Evolutionary conservation across 306 rosid genomes (phyloP).

Genomic region (Spatholobus suberectus): DNA sequence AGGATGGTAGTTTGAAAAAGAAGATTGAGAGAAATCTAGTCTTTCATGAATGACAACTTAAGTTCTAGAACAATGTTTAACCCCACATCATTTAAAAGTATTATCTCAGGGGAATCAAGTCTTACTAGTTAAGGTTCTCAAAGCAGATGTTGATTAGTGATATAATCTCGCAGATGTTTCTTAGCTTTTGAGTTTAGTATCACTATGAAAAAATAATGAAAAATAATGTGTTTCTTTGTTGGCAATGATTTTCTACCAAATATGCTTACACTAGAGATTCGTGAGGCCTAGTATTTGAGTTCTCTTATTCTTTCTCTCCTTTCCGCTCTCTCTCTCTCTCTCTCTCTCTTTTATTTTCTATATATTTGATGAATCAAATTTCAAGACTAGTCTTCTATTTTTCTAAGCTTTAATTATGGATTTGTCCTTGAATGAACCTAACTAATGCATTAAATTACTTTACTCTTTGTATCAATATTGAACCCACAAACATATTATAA

Average conservation of each 20-base stretch:
- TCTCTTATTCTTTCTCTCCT: constrained; percentile 9
- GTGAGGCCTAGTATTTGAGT: constrained; percentile 67
- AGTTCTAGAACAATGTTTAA: no score
- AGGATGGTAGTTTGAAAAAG: no score
- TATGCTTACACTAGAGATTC: constrained; percentile 97
- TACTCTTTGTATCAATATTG: background rate
- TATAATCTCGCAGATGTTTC: no score
- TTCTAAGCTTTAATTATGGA: background rate
- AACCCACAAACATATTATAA: background rate
- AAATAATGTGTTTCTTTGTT: constrained; percentile 93
- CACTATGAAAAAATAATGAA: no score
- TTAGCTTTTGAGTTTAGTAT: no score
- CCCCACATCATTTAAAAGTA: no score
- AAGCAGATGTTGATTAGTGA: no score
- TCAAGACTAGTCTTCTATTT: background rate
- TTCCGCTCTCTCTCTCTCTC: no score
- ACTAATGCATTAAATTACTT: background rate
- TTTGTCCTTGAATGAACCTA: constrained; percentile 1
- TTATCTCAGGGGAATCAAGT: no score
- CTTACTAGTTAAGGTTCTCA: no score
- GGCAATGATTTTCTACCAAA: constrained; percentile 99
- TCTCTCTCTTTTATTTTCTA: background rate
- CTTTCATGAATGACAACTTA: no score
- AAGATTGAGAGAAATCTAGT: no score
- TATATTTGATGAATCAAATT: constrained; percentile 7